phyloP scores from a whole-genome alignment of 1,284 basidiomycete species.

The Cerrena zonata region DNA sequence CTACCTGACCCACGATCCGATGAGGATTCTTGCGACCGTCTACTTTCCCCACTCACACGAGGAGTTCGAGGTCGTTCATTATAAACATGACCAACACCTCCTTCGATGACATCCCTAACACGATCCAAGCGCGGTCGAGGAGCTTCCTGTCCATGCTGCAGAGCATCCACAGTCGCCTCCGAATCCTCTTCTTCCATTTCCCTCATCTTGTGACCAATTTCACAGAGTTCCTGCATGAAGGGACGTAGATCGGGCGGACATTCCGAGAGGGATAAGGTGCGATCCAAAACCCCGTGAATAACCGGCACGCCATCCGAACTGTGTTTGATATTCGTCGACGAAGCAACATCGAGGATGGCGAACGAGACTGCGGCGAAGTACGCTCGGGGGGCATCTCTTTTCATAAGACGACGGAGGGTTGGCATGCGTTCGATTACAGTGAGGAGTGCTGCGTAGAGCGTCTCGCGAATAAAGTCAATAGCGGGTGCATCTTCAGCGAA shows the following conservation, averaged over 20 bases:
- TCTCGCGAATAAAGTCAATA: constrained; percentile 74
- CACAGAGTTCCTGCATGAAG: constrained; percentile 61
- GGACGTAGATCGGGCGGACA: constrained; percentile 58
- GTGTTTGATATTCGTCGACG: constrained; percentile 28
- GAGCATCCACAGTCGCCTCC: constrained; percentile 42
- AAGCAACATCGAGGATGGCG: constrained; percentile 64
- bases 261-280: constrained; percentile 43
- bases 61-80: constrained; percentile 1
- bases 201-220: constrained; percentile 47
- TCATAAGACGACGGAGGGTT: constrained; percentile 48
- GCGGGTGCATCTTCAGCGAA: constrained; percentile 52
- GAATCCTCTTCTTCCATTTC: constrained; percentile 57
- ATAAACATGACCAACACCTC: constrained; percentile 43
- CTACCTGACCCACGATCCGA: no score
- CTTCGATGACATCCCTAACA: constrained; percentile 52
- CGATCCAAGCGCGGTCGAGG: constrained; percentile 55
- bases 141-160: constrained; percentile 39
- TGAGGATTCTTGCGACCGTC: not conserved
- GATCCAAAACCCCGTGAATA: constrained; percentile 54
- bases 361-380: constrained; percentile 73
- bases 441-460: constrained; percentile 70
- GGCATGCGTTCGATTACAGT: constrained; percentile 56
- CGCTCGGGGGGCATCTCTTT: constrained; percentile 58
- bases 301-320: constrained; percentile 31
- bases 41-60: not conserved